phyloP scores from a whole-genome alignment of 345 rosid genomes.

The Leavenworthia alabamica region DNA sequence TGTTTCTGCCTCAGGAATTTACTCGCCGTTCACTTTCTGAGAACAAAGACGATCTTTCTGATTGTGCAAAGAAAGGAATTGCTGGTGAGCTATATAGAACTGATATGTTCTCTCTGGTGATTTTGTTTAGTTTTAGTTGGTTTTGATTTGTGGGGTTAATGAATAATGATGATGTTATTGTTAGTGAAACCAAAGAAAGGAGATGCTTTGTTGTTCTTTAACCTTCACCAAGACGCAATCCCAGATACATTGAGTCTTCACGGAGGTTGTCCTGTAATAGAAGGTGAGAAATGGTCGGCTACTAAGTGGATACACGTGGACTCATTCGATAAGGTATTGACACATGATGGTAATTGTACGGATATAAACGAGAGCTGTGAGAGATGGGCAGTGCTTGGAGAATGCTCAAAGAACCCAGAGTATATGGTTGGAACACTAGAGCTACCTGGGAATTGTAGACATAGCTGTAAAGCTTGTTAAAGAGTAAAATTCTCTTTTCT shows the following conservation, averaged over 20 bases:
- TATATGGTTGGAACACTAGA: conserved; percentile 76
- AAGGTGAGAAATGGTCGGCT: conserved; percentile 99
- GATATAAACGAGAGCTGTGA: conserved; percentile 74
- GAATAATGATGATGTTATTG: background rate
- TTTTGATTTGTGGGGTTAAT: conserved; percentile 3
- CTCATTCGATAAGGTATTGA: conserved; percentile 60
- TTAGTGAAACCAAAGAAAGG: conserved; percentile 84
- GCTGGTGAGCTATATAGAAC: conserved; percentile 48
- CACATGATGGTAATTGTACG: conserved; percentile 54
- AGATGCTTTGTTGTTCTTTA: conserved; percentile 88
- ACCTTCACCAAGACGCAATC: conserved; percentile 60
- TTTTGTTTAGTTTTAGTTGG: background rate
- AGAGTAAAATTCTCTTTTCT: background rate
- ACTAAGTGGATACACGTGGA: conserved; percentile 97
- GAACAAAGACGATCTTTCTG: conserved; percentile 61
- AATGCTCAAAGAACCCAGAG: conserved; percentile 74
- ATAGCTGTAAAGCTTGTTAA: conserved; percentile 84
- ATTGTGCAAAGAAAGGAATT: conserved; percentile 84
- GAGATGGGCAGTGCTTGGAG: conserved; percentile 91
- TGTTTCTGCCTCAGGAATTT: conserved; percentile 47
- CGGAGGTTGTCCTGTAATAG: conserved; percentile 88
- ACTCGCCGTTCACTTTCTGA: conserved; percentile 49
- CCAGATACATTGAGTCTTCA: conserved; percentile 79
- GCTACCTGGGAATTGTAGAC: conserved; percentile 77
- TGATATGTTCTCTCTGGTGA: background rate